Evolutionary conservation across 2,329 filamentous ascomycete species (phyloP), one percentile per base, ranked within the genome.

Genomic region (Pseudocercospora ulei): DNA sequence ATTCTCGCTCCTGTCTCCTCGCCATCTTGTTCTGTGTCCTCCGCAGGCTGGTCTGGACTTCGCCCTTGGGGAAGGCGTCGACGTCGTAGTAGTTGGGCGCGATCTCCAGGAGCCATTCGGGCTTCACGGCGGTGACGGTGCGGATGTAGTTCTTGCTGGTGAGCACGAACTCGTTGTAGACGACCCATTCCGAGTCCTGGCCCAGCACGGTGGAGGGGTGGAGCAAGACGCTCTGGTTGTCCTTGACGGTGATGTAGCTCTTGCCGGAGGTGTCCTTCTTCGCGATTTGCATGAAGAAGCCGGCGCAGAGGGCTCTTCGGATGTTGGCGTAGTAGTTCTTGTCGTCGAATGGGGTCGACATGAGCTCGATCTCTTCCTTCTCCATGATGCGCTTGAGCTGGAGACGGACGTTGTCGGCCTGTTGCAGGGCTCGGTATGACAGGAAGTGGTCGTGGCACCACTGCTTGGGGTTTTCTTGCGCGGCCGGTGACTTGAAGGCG

Each of bases 251-350:
- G 48, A 80, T 78, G 66, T 98, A 98, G 26, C 83, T 76, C 71
- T 96, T 96, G 57, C 83, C 82, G 18, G 75, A 79, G 35, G 75
- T 76, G 57, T 96, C 86, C 59, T 82, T 85, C 76, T 93, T 95
- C 43, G 90, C 92, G 13, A 96, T 84, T 62, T 98, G 90, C 90
- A 98, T 98, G 72, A 98, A 98, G 72, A 98, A 98, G 20, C 92
- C 90, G 1, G 87, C 75, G 7, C 95, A 80, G 8, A 98, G 73
- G 5, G 90, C 88, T 23, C 86, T 79, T 28, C 88, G 82, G 56
- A 98, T 98, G 62, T 98, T 98, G 61, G 78, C 85, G 65, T 96
- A 98, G 69, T 98, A 98, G 58, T 92, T 84, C 70, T 93, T 94
- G 66, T 96, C 80, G 55, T 87, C 81, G 58, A 94, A 96, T 0